A percentile compares a stretch with the other conserved stretches of the same genome.
Evolutionary conservation across 768 basidiomycete genomes (phyloP).

Genomic region (Filobasidium wieringae): DNA sequence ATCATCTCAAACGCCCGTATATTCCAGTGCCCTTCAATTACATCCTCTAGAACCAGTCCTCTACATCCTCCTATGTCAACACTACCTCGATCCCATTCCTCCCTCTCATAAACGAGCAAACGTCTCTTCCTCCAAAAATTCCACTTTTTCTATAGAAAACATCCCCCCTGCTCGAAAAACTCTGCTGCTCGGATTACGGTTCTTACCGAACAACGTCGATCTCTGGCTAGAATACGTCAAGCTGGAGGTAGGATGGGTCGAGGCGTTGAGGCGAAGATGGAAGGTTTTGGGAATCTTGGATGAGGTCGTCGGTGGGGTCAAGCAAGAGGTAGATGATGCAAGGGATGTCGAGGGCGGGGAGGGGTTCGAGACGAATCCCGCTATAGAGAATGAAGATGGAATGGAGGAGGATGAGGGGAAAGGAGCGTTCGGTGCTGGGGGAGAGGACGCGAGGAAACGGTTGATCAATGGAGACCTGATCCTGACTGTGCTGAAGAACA

Average conservation of each 20-base stretch:
- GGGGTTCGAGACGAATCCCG: slow-evolving; percentile 47
- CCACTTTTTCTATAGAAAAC: slow-evolving; percentile 35
- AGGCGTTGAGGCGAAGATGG: slow-evolving; percentile 68
- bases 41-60: slow-evolving; percentile 67
- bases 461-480: slow-evolving; percentile 21
- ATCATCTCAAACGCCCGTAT: not conserved
- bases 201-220: slow-evolving; percentile 58
- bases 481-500: slow-evolving; percentile 19
- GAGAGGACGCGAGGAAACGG: slow-evolving; percentile 32
- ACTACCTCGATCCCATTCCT: slow-evolving; percentile 64
- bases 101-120: slow-evolving; percentile 35
- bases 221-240: slow-evolving; percentile 84
- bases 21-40: slow-evolving; percentile 65
- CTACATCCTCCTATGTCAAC: slow-evolving; percentile 72
- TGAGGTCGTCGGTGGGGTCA: slow-evolving; percentile 17
- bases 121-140: slow-evolving; percentile 15
- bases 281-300: slow-evolving; percentile 56
- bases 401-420: slow-evolving; percentile 65
- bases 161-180: slow-evolving; percentile 59
- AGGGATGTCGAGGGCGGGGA: slow-evolving; percentile 46
- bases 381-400: slow-evolving; percentile 58
- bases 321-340: slow-evolving; percentile 33
- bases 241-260: slow-evolving; percentile 79
- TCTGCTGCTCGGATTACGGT: slow-evolving; percentile 70
- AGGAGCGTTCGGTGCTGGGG: slow-evolving; percentile 45